Evolutionary conservation across 164 flowering plant species (phyloP).

Genomic region (Euptelea pleiosperma): DNA sequence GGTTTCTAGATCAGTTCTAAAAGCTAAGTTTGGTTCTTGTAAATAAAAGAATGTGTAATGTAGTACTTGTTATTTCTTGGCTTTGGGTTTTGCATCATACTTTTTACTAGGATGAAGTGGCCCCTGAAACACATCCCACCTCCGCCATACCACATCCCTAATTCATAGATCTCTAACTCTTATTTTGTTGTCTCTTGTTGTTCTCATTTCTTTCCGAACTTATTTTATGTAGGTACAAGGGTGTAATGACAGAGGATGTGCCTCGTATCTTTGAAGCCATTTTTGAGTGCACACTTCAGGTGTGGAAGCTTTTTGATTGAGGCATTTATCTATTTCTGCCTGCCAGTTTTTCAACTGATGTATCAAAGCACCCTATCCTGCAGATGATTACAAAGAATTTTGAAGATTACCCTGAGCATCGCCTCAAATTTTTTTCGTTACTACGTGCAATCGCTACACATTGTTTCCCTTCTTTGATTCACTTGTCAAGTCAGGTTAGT

Average conservation of each 20-base stretch:
- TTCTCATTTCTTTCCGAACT: slow-evolving; percentile 3
- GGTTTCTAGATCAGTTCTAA: no score
- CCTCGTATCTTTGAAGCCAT: slow-evolving; percentile 96
- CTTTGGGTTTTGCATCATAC: no score
- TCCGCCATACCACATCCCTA: no score
- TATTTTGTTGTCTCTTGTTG: neutral
- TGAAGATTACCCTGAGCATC: slow-evolving; percentile 99
- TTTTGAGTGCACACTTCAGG: slow-evolving; percentile 96
- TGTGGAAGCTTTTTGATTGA: slow-evolving; percentile 19
- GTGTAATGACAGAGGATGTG: slow-evolving; percentile 89
- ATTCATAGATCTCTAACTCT: no score
- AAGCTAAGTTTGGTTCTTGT: no score
- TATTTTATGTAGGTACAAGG: slow-evolving; percentile 59
- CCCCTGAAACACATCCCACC: no score
- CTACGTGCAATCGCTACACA: slow-evolving; percentile 92
- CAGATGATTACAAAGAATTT: slow-evolving; percentile 99
- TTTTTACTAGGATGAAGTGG: no score
- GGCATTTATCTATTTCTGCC: neutral
- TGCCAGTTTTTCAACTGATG: slow-evolving; percentile 9
- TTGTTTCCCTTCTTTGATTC: slow-evolving; percentile 89
- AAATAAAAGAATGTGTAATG: no score
- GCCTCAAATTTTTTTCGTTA: slow-evolving; percentile 90
- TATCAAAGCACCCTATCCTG: slow-evolving; percentile 10
- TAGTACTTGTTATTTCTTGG: no score
- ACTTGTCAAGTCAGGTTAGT: slow-evolving; percentile 80